Evolutionary conservation across 1,284 basidiomycete species (phyloP), one percentile per base, ranked within the genome.

Genomic region (Singerocomus rubriflavus): DNA sequence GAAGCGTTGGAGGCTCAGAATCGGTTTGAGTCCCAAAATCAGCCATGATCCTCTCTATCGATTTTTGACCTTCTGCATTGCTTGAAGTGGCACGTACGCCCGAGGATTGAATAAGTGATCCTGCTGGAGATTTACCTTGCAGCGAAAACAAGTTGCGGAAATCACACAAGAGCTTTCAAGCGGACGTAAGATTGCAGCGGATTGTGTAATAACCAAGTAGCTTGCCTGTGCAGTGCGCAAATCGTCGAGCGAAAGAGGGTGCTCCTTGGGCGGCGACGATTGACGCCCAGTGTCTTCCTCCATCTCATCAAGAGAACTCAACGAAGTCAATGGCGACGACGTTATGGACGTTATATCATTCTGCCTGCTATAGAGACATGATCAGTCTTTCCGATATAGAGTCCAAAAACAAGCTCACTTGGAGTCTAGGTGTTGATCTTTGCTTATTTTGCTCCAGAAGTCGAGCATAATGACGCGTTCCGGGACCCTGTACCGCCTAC

Each of bases 391-490:
- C 25, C 10, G 26, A 17, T 39, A 34, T 27, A 35, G 27, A 27
- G 35, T 17, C 13, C 30, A 12, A 44, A 36, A 39, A 36, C 29
- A 48, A 37, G 63, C 74, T 60, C 58, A 84, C 84, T 64, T 72
- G 47, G 68, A 68, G 36, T 66, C 62, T 43, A 70, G 68, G 45
- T 67, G 61, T 34, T 72, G 71, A 31, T 67, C 67, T 54, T 72
- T 77, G 58, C 80, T 78, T 52, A 92, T 72, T 70, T 90, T 94
- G 52, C 84, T 85, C 95, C 96, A 99, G 63, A 99, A 99, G 67
- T 98, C 96, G 44, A 98, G 79, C 46, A 91, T 80, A 56, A 99
- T 90, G 42, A 94, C 80, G 56, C 85, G 82, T 68, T 99, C 97
- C 2, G 96, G 96, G n/a, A 99, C 85, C 57, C 93, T 79, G 71